Evolutionary conservation across 805 yeast species (phyloP).

Genomic region (Sugiyamaella chiloensis): DNA sequence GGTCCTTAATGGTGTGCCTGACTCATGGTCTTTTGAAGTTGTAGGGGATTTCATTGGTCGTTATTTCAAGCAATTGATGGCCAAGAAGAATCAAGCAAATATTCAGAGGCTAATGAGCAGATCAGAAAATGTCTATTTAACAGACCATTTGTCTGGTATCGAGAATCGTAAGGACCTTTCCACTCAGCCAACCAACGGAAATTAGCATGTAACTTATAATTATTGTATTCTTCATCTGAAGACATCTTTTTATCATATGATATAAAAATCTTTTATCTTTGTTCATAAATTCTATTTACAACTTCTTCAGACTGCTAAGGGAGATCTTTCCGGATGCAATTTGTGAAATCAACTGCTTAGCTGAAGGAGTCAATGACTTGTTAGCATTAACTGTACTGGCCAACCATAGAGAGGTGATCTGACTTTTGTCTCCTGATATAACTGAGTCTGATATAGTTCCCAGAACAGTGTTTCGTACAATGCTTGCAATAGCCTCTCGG

Average conservation of each 20-base stretch:
- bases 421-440: background rate
- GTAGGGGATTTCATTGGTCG: conserved; percentile 26
- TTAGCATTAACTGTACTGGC: conserved; percentile 18
- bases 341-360: conserved; percentile 14
- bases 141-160: no score
- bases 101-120: conserved; percentile 21
- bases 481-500: conserved; percentile 5
- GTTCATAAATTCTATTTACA: conserved; percentile 10
- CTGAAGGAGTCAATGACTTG: conserved; percentile 9
- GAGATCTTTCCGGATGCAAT: conserved; percentile 21
- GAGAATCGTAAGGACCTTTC: no score
- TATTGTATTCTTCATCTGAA: no score
- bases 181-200: no score
- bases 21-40: conserved; percentile 33
- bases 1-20: conserved; percentile 30
- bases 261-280: background rate
- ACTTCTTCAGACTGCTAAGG: conserved; percentile 15
- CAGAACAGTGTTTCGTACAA: conserved; percentile 10
- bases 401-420: conserved; percentile 3
- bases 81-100: conserved; percentile 21
- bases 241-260: background rate
- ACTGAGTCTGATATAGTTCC: conserved; percentile 6
- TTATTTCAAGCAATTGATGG: conserved; percentile 16
- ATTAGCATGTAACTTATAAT: no score
- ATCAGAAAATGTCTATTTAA: conserved; percentile 19